These are phyloP conservation scores for Apiospora aurea DNA, from an alignment of 2,329 filamentous ascomycete species.

Conservation along the genomic window DNA sequence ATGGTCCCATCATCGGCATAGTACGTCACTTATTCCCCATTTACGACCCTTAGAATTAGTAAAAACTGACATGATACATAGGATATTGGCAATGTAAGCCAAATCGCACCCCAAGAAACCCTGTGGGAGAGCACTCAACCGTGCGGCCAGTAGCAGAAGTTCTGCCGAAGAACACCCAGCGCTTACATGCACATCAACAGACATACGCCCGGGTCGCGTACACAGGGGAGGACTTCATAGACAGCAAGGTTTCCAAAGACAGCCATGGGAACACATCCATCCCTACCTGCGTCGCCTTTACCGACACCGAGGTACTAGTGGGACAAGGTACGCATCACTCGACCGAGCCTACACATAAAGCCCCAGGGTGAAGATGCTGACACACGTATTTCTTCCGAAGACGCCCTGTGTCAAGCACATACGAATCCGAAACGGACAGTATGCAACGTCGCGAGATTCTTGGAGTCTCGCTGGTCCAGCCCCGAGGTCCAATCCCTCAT, in stretches of 20 bases:
- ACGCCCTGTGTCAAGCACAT: neutral
- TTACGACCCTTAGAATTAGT: no score
- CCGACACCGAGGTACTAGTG: neutral
- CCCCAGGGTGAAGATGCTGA: neutral
- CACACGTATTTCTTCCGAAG: neutral
- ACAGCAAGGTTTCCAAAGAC: neutral
- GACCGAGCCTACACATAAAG: neutral
- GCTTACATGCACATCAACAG: neutral
- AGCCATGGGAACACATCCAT: neutral
- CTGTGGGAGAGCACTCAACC: neutral
- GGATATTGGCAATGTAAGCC: slow-evolving; percentile 18
- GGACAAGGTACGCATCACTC: neutral
- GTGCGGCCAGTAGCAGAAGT: no score
- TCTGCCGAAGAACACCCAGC: neutral
- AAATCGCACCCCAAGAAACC: neutral
- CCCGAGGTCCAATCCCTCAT: neutral
- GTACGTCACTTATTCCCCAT: neutral
- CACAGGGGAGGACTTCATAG: neutral
- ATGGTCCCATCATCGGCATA: neutral
- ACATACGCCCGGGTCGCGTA: slow-evolving; percentile 3
- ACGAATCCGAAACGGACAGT: neutral
- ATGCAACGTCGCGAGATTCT: neutral
- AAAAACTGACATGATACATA: neutral
- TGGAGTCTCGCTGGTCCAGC: neutral
- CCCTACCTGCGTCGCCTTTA: slow-evolving; percentile 17